Evolutionary conservation across 2,329 filamentous ascomycete species (phyloP), one percentile per base, ranked within the genome.

Genomic region (Ceratocystis eucalypticola): DNA sequence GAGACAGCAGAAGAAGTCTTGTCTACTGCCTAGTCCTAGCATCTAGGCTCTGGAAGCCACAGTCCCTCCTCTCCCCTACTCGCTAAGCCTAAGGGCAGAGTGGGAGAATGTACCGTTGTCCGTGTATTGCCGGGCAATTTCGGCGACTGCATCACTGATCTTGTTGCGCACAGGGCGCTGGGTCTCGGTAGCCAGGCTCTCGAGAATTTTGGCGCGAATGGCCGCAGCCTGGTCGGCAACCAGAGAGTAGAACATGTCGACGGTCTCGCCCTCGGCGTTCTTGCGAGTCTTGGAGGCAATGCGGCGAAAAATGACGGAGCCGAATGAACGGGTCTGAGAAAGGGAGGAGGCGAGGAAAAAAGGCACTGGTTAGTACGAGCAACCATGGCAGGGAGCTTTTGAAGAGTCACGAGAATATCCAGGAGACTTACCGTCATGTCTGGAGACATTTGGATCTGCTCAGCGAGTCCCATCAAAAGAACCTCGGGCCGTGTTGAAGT

Each of bases 121-220:
- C 57, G 89, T 88, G 77, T 96, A 96, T 78, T 99, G 91, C 72
- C 94, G 86, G 57, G 93, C 94, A 68, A 99, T 82, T 77, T 99
- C 94, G 28, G 94, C 94, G 69, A 97, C 89, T n/a, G 93, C 91
- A 77, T 99, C 94, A 71, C 92, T 94, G 74, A 97, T 89, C 77
- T 99, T 99, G 79, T 96, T 94, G 72, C 94, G 84, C 61, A 96
- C 89, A 48, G 84, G 80, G 69, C 86, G 83, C 69, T 88, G 84
- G 25, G 83, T 79, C 77, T 97, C 94, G 69, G 80, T 80, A 67
- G 84, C 84, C 65, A 96, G 80, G 64, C 85, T 86, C 72, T 92
- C 84, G 53, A 97, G 82, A 67, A 97, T 80, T 76, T 93, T 96
- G 72, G 88, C 83, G 71, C 91, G 86, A 72, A 97, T 96, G 61